Conservation (phyloP, 768 basidiomycete species). For the Gloeostereum incarnatum region DNA sequence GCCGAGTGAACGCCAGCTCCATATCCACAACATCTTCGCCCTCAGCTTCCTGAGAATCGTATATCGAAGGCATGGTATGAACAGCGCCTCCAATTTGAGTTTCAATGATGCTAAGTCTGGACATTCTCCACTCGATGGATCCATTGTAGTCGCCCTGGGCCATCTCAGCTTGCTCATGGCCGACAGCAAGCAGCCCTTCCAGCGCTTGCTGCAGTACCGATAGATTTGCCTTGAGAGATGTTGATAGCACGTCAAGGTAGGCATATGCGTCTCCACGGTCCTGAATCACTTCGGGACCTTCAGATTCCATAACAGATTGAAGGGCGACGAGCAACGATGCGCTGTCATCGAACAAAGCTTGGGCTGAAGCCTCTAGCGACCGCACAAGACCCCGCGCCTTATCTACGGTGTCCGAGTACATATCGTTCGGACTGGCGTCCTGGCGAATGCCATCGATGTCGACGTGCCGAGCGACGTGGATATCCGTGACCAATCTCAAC, state of each 20-base stretch:
- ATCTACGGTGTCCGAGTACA: slow-evolving; percentile 58
- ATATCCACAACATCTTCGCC: slow-evolving; percentile 53
- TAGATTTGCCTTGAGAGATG: slow-evolving; percentile 49
- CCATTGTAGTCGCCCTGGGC: slow-evolving; percentile 64
- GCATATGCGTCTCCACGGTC: slow-evolving; percentile 29
- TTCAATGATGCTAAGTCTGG: slow-evolving; percentile 55
- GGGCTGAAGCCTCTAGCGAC: slow-evolving; percentile 58
- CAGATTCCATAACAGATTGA: slow-evolving; percentile 39
- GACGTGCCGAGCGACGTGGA: slow-evolving; percentile 74
- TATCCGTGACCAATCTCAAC: slow-evolving; percentile 50
- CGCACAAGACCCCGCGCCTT: slow-evolving; percentile 61
- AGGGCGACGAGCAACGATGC: slow-evolving; percentile 47
- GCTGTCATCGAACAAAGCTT: slow-evolving; percentile 69
- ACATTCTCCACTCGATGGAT: slow-evolving; percentile 73
- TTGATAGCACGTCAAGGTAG: slow-evolving; percentile 37
- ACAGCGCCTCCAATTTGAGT: slow-evolving; percentile 32
- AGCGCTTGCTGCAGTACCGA: slow-evolving; percentile 47
- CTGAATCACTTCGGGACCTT: slow-evolving; percentile 18
- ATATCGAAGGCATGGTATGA: slow-evolving; percentile 26
- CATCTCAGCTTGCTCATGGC: slow-evolving; percentile 63
- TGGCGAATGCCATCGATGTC: slow-evolving; percentile 71
- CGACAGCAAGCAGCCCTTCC: slow-evolving; percentile 51
- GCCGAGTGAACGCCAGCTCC: slow-evolving; percentile 32
- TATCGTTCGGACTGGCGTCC: slow-evolving; percentile 35
- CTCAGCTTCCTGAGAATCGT: slow-evolving; percentile 23